Conservation (phyloP, 768 basidiomycete genomes). For the Hypholoma sublateritium region DNA sequence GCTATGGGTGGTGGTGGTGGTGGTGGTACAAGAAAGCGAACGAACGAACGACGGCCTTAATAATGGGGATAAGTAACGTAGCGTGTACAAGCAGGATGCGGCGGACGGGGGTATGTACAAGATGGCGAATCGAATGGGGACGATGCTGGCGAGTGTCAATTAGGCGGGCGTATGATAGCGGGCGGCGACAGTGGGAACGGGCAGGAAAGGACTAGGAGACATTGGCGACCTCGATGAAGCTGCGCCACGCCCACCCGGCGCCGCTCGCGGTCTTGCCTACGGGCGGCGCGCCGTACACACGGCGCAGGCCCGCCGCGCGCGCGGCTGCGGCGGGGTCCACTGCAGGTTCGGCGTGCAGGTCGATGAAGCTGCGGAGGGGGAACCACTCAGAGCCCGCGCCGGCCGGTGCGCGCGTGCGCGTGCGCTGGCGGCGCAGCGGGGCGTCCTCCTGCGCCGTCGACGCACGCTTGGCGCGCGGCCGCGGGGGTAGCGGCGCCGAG, state of each 20-base stretch:
- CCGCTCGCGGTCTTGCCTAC: neutral
- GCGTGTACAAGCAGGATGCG: too few species aligned
- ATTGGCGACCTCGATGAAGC: slow-evolving; percentile 58
- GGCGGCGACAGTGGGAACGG: neutral
- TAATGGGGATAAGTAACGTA: too few species aligned
- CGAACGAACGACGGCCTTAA: too few species aligned
- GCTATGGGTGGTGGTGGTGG: too few species aligned
- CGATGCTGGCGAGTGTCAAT: neutral
- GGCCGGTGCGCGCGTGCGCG: slow-evolving; percentile 8
- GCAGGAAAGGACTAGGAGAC: slow-evolving; percentile 23
- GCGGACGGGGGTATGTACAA: neutral
- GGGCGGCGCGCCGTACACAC: neutral
- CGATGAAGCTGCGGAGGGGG: slow-evolving; percentile 64
- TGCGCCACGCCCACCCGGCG: slow-evolving; percentile 52
- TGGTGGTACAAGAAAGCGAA: too few species aligned
- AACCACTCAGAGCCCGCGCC: slow-evolving; percentile 46
- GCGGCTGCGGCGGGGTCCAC: neutral
- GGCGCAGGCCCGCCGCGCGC: neutral
- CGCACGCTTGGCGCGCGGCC: slow-evolving; percentile 5
- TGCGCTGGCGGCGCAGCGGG: slow-evolving; percentile 11
- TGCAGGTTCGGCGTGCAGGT: slow-evolving; percentile 38
- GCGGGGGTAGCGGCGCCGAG: slow-evolving; percentile 19
- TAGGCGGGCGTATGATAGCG: neutral
- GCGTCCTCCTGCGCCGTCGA: slow-evolving; percentile 10
- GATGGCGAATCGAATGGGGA: neutral